phyloP scores from a whole-genome alignment of 2,329 filamentous ascomycete species.

The Ascochyta fabae region DNA sequence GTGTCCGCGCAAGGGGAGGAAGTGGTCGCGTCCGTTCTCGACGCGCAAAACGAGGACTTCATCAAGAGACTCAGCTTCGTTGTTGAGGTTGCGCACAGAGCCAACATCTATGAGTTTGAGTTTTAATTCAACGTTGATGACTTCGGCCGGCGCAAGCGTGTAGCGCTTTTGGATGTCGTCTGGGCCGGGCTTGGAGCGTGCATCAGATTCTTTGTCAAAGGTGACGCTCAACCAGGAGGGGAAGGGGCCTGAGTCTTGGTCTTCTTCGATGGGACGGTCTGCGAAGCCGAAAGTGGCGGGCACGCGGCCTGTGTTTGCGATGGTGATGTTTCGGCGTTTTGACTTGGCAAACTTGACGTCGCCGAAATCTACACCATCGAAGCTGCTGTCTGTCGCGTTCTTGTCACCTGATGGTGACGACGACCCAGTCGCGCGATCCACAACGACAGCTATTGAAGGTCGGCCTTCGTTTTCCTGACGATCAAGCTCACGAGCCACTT shows the following conservation, averaged over 20 bases:
- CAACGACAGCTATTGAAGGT: constrained; percentile 80
- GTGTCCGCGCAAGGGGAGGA: constrained; percentile 77
- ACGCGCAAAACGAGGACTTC: constrained; percentile 89
- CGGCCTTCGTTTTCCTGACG: constrained; percentile 89
- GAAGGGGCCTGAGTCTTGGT: constrained; percentile 50
- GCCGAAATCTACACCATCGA: constrained; percentile 77
- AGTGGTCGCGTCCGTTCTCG: constrained; percentile 84
- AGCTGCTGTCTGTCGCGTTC: constrained; percentile 47
- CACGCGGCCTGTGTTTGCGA: constrained; percentile 91
- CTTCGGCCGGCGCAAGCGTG: constrained; percentile 83
- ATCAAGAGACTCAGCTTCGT: constrained; percentile 70
- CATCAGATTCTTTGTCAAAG: constrained; percentile 63
- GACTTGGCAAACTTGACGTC: constrained; percentile 72
- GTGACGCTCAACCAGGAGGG: constrained; percentile 74
- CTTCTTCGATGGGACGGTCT: constrained; percentile 66
- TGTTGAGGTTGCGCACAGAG: constrained; percentile 74
- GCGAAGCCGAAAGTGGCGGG: constrained; percentile 81
- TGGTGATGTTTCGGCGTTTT: constrained; percentile 72
- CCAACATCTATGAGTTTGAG: constrained; percentile 69
- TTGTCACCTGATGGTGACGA: constrained; percentile 21
- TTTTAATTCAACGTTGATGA: constrained; percentile 72
- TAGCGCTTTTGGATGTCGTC: constrained; percentile 57
- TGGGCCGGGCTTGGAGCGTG: constrained; percentile 30
- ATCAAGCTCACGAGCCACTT: constrained; percentile 87
- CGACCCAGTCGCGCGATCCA: constrained; percentile 62